Percentiles rank a stretch among this genome's conserved stretches.
These are phyloP conservation scores for Erodium trifolium DNA, from an alignment of 441 rosid genomes.

Conservation along the genomic window DNA sequence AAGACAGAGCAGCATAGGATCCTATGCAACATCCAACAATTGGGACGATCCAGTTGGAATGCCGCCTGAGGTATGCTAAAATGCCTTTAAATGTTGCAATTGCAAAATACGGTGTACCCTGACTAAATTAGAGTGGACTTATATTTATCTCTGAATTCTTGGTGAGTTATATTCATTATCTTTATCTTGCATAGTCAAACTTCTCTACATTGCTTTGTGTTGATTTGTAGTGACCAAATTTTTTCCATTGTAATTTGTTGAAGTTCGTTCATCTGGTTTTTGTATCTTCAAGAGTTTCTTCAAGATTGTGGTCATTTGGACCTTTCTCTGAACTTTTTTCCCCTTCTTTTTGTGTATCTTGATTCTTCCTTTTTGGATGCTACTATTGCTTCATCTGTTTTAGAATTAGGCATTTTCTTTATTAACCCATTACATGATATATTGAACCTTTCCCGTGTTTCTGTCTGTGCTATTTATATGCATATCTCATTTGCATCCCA, in stretches of 20 bases:
- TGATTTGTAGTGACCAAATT: background rate
- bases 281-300: background rate
- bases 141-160: background rate
- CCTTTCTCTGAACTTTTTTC: background rate
- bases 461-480: background rate
- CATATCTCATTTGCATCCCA: background rate
- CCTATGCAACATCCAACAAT: conserved; percentile 26
- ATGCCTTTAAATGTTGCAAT: conserved; percentile 9
- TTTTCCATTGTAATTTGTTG: background rate
- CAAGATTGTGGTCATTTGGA: background rate
- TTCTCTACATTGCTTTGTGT: background rate
- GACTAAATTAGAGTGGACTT: background rate
- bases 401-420: background rate
- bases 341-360: background rate
- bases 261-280: background rate
- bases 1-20: conserved; percentile 28
- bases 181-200: background rate
- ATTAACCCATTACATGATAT: background rate
- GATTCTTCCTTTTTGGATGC: background rate
- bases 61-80: conserved; percentile 79
- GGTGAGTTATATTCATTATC: background rate
- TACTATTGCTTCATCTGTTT: background rate
- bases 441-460: background rate
- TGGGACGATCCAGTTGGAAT: conserved; percentile 63
- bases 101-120: background rate